Evolutionary conservation across 352 stramenopile genomes (phyloP), one percentile per base, ranked within the genome.

Genomic region (Ochromonadaceae sp.): DNA sequence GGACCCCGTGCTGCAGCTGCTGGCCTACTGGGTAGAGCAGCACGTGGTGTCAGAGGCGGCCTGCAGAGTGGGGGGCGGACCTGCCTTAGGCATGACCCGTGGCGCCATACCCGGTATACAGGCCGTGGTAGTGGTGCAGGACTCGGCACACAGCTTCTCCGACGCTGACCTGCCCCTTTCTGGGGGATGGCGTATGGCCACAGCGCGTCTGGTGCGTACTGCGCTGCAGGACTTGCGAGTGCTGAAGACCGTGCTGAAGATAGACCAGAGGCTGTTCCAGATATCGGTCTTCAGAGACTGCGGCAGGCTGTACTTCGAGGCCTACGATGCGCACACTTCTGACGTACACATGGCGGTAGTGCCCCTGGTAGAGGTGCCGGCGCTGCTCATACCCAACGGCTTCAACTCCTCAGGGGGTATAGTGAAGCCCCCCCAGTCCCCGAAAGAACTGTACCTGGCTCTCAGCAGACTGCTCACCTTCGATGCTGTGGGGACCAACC

Each of bases 361-460:
- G 4, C 30, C 55, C 2, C 20, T 53, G 22, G 22, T 32, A 26
- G 1, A 52, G 28, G 35, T 63, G 3, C 55, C 55, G 34, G 48
- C 55, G 7, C 28, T 63, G 2, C 25, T 63, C 1, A 5, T 52
- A 17, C 55, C 55, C 14, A 63, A 50, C 52, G 38, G 25, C 25
- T 50, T 30, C 28, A 35, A 59, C 10, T 36, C 46, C 5, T 22
- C 25, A 7, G 49, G 10, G 30, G 30, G 49, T 22, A 22, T 9
- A 22, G 5, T 59, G 5, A 12, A 22, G 48, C 36, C 38, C 17
- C 55, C 55, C 31, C 2, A 50, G 15, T 39, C 55, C 34, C 12
- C 34, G 4, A 32, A 36, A 25, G 38, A 55, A 41, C 48, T 63
- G 55, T 63, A 63, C 39, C 10, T 42, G 41, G n/a, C 28, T 42